These are phyloP conservation scores for Hyaloperonospora arabidopsidis DNA, from an alignment of 352 stramenopile species.

Conservation along the genomic window DNA sequence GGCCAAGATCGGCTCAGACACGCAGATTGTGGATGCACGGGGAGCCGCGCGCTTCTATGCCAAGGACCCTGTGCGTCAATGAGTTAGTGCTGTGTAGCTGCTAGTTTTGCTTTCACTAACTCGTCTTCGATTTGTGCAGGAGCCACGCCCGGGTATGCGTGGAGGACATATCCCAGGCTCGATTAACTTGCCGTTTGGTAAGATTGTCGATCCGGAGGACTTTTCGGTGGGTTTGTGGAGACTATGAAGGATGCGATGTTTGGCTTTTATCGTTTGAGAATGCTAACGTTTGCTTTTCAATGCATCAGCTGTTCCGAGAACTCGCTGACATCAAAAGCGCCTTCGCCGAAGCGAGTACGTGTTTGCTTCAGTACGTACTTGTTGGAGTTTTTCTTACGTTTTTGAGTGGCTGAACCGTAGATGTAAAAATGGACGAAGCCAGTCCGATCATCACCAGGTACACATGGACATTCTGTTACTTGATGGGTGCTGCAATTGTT, in stretches of 20 bases:
- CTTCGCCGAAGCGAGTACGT: slow-evolving; percentile 63
- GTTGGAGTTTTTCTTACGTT: background rate
- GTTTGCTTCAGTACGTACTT: slow-evolving; percentile 1
- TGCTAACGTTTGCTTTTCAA: slow-evolving; percentile 9
- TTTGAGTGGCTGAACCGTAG: slow-evolving; percentile 17
- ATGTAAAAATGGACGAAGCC: slow-evolving; percentile 45
- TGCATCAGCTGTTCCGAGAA: slow-evolving; percentile 59
- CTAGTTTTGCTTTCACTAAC: background rate
- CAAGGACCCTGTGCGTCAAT: slow-evolving; percentile 54
- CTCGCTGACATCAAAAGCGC: slow-evolving; percentile 62
- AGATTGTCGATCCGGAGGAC: slow-evolving; percentile 80
- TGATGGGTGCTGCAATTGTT: too few relatives aligned
- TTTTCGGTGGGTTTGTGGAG: slow-evolving; percentile 45
- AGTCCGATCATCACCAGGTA: slow-evolving; percentile 71
- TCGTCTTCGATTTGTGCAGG: slow-evolving; percentile 27
- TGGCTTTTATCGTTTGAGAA: slow-evolving; percentile 1
- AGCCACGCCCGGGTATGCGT: slow-evolving; percentile 87
- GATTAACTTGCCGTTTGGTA: slow-evolving; percentile 87
- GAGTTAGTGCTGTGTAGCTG: background rate
- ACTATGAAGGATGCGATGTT: slow-evolving; percentile 1
- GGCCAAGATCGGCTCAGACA: slow-evolving; percentile 47
- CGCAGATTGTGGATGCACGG: slow-evolving; percentile 88
- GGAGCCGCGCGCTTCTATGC: slow-evolving; percentile 81
- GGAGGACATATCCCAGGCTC: slow-evolving; percentile 88
- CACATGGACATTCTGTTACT: too few relatives aligned